Conservation (phyloP, 2,329 filamentous ascomycete species). For the Neurospora sp. region DNA sequence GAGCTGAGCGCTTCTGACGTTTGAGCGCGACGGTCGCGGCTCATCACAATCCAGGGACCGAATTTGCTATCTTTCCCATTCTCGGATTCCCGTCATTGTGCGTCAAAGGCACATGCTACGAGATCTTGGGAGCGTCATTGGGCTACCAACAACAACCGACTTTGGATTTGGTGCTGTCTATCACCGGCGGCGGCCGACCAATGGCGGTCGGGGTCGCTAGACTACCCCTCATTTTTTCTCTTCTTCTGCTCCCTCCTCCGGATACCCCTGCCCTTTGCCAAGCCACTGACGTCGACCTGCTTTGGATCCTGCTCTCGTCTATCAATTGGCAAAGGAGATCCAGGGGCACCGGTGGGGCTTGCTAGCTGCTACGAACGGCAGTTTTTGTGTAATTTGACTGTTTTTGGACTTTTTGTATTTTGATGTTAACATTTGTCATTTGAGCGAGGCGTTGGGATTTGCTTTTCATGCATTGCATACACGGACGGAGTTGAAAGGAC, state of each 20-base stretch:
- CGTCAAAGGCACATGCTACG: neutral
- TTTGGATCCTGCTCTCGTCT: conserved; percentile 5
- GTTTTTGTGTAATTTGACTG: neutral
- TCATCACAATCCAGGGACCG: neutral
- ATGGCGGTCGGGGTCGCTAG: neutral
- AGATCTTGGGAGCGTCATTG: neutral
- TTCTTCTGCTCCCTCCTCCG: neutral
- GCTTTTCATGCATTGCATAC: neutral
- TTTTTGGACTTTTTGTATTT: neutral
- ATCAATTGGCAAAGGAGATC: neutral
- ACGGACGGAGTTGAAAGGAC: neutral
- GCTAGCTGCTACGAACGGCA: neutral
- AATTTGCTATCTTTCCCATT: neutral
- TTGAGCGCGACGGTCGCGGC: neutral
- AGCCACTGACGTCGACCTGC: conserved; percentile 19
- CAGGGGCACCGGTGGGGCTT: neutral
- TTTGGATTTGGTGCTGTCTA: neutral
- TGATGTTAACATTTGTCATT: neutral
- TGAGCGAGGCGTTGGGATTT: neutral
- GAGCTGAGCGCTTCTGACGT: neutral
- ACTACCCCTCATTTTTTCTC: neutral
- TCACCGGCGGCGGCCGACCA: neutral
- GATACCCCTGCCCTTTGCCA: conserved; percentile 7
- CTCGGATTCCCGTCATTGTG: neutral
- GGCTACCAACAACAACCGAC: neutral